Evolutionary conservation across 192 early-diverging fungal genomes (phyloP).

Genomic region (Coemansia sp.): DNA sequence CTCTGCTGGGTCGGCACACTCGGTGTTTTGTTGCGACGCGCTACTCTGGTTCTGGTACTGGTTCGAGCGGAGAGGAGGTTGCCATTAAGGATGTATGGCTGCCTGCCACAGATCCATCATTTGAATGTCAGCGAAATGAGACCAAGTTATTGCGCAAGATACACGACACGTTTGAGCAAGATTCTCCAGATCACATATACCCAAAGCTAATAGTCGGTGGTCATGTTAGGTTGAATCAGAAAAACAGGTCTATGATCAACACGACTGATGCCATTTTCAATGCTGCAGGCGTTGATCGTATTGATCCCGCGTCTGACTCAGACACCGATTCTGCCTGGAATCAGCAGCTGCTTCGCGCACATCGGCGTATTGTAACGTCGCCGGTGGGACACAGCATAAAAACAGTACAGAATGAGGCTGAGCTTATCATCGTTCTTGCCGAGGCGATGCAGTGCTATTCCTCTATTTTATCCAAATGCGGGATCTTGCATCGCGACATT

Average conservation of each 20-base stretch:
- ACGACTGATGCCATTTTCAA: conserved; percentile 1
- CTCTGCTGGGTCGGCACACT: not conserved
- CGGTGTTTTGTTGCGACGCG: not conserved
- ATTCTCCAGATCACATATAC: not conserved
- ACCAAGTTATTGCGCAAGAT: conserved; percentile 1
- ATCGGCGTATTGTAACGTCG: conserved; percentile 17
- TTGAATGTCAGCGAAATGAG: not conserved
- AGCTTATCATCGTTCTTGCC: conserved; percentile 23
- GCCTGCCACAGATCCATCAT: not conserved
- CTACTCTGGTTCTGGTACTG: not conserved
- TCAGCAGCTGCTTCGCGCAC: conserved; percentile 2
- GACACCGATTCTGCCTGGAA: too few species aligned
- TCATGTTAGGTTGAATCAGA: not conserved
- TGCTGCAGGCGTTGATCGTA: not conserved
- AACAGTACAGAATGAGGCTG: not conserved
- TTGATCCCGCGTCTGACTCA: not conserved
- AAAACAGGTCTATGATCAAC: not conserved
- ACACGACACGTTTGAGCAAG: not conserved
- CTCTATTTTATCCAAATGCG: conserved; percentile 12
- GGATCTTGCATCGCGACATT: conserved; percentile 27
- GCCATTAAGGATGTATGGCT: conserved; percentile 22
- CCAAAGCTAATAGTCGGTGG: conserved; percentile 1
- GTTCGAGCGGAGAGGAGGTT: not conserved
- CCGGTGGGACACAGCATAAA: conserved; percentile 9
- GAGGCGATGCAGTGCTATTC: conserved; percentile 29